Percentiles rank a stretch among this genome's conserved stretches.
These are phyloP conservation scores for Blumeriella jaapii DNA, from an alignment of 2,329 filamentous ascomycete species.

Conservation along the genomic window DNA sequence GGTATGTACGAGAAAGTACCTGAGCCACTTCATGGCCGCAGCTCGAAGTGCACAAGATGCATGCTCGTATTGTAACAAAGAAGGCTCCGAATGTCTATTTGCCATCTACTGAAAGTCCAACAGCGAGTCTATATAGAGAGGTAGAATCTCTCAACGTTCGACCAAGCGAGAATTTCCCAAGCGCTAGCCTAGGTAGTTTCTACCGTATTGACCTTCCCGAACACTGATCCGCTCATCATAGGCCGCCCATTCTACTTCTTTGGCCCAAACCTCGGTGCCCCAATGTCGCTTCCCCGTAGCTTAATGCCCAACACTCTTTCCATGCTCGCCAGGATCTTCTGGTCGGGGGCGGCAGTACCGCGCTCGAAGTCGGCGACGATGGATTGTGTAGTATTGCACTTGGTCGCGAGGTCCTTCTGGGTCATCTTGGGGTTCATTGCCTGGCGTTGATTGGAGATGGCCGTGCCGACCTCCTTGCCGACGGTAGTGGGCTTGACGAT, in stretches of 20 bases:
- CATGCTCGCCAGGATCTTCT: slow-evolving; percentile 68
- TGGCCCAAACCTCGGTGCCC: slow-evolving; percentile 64
- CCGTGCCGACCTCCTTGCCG: slow-evolving; percentile 67
- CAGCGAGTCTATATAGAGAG: too few species aligned
- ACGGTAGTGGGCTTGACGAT: slow-evolving; percentile 96
- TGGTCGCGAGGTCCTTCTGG: slow-evolving; percentile 76
- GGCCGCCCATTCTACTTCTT: slow-evolving; percentile 21
- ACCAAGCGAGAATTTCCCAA: too few species aligned
- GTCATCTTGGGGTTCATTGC: slow-evolving; percentile 90
- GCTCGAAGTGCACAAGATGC: too few species aligned
- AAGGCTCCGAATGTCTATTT: too few species aligned
- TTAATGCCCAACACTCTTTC: slow-evolving; percentile 82
- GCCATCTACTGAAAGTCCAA: too few species aligned
- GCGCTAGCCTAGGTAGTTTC: too few species aligned
- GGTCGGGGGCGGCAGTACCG: slow-evolving; percentile 66
- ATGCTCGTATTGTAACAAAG: too few species aligned
- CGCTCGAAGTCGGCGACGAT: slow-evolving; percentile 80
- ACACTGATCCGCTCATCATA: too few species aligned
- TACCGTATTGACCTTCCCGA: too few species aligned
- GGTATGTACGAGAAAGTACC: too few species aligned
- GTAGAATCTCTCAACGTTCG: too few species aligned
- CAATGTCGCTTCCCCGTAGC: slow-evolving; percentile 76
- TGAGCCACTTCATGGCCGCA: too few species aligned
- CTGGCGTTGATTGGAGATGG: slow-evolving; percentile 69
- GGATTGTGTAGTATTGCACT: slow-evolving; percentile 75